Base-by-base conservation (phyloP, 2,329 filamentous ascomycete genomes). In the Talaromyces islandicus region DNA sequence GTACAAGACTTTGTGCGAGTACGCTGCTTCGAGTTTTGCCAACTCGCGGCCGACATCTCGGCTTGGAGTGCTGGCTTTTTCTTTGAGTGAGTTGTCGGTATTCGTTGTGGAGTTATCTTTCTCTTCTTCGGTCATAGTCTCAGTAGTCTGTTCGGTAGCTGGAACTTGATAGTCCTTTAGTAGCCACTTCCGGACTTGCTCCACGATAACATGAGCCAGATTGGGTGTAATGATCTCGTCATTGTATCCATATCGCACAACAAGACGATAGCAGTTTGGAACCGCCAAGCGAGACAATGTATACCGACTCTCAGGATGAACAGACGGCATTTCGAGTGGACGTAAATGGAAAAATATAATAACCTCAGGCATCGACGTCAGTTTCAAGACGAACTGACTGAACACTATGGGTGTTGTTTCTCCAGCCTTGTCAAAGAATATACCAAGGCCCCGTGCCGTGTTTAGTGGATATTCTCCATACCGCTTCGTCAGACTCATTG, bases 401-500 rank as follows among this genome's bases (percentile, higher is more conserved):
- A 90, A 91, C 12, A 88, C 86, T 10, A 82, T 82, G 1, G 87
- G 88, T 0, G 83, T 84, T 6, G 82, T 81, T 41, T 84, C 81
- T 0, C 89, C 88, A 0, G 84, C 81, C 73, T 92, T 92, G 74
- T 92, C 89, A 70, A 92, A 91, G 76, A 90, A 92, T 57, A 92
- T 85, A 1, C 87, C 89, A 7, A 84, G 81, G 35, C 80, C 89
- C 59, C 78, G 78, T 55, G 84, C 82, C 0, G 75, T 75, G 32
- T 77, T 80, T 17, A 82, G 64, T 29, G 55, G 63, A 35, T 66
- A 68, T 10, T 71, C 71, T 11, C 77, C 77, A 55, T 76, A 81
- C 4, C 21, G 25, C 25, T 17, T 21, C 35, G 38, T 24, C 4
- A 80, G 71, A 19, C 67, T 5, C 77, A 60, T 17, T 59, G 48